phyloP scores from a whole-genome alignment of 768 basidiomycete genomes.

The Agrocybe chaxingu region DNA sequence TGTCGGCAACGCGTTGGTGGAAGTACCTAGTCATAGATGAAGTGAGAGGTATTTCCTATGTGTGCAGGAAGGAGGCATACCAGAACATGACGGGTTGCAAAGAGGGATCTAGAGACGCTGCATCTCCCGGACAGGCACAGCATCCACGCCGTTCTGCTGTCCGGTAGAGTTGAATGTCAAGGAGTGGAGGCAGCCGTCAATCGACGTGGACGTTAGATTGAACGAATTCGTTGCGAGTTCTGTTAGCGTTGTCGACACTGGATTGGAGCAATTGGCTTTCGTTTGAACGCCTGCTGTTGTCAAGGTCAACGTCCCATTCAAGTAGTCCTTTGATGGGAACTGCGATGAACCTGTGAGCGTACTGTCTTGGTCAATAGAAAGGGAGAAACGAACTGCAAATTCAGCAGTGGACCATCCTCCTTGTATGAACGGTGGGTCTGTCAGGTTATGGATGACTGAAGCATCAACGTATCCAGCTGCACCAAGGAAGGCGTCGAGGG shows the following conservation, averaged over 20 bases:
- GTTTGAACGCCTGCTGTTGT: slow-evolving; percentile 53
- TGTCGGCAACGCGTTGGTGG: slow-evolving; percentile 25
- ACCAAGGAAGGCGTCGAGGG: slow-evolving; percentile 53
- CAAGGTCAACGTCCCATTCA: slow-evolving; percentile 52
- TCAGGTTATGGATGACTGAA: slow-evolving; percentile 39
- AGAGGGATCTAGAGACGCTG: slow-evolving; percentile 24
- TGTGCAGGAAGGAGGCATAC: slow-evolving; percentile 28
- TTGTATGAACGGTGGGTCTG: slow-evolving; percentile 57
- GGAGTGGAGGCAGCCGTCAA: slow-evolving; percentile 41
- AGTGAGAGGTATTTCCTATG: not conserved
- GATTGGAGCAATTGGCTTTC: slow-evolving; percentile 42
- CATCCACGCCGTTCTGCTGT: slow-evolving; percentile 48
- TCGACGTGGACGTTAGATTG: slow-evolving; percentile 40
- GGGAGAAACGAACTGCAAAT: slow-evolving; percentile 38
- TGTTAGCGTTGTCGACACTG: slow-evolving; percentile 25
- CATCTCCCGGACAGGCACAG: slow-evolving; percentile 31
- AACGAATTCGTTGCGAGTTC: slow-evolving; percentile 20
- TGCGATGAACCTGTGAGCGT: slow-evolving; percentile 16
- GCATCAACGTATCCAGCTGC: slow-evolving; percentile 56
- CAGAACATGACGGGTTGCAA: slow-evolving; percentile 67
- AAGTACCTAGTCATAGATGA: slow-evolving; percentile 32
- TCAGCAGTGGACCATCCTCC: slow-evolving; percentile 51
- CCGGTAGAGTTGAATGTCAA: slow-evolving; percentile 36
- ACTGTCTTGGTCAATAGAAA: not conserved
- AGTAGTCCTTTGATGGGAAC: slow-evolving; percentile 37